phyloP scores from a whole-genome alignment of 1,284 basidiomycete genomes.

The Fomitopsis betulina region DNA sequence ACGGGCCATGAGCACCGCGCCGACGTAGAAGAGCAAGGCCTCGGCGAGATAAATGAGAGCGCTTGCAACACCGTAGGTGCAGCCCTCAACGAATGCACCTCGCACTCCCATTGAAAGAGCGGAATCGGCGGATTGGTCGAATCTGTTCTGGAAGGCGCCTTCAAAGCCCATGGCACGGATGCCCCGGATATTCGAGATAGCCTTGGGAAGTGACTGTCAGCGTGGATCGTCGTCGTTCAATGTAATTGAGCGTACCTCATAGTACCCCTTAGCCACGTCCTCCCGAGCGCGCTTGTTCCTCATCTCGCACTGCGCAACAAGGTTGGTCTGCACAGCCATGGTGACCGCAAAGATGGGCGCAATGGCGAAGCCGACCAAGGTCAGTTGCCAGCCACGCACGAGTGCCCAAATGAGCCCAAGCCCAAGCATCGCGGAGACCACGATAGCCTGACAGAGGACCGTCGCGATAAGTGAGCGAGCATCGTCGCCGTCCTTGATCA shows the following conservation, averaged over 20 bases:
- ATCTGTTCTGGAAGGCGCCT: constrained; percentile 65
- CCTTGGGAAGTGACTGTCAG: constrained; percentile 34
- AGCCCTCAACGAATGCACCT: constrained; percentile 81
- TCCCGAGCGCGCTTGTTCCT: constrained; percentile 84
- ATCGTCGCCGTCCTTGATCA: constrained; percentile 93
- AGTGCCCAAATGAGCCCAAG: constrained; percentile 89
- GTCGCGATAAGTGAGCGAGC: constrained; percentile 76
- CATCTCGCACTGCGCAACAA: constrained; percentile 71
- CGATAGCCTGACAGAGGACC: constrained; percentile 68
- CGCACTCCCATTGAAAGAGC: constrained; percentile 70
- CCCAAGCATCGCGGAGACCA: constrained; percentile 78
- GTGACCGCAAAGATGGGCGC: constrained; percentile 79
- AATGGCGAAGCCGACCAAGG: constrained; percentile 85
- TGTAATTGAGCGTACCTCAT: constrained; percentile 54
- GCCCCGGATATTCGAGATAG: constrained; percentile 81
- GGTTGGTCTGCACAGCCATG: constrained; percentile 68
- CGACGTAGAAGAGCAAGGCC: constrained; percentile 88
- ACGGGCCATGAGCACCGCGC: constrained; percentile 75
- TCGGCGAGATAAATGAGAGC: constrained; percentile 86
- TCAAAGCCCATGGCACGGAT: constrained; percentile 93
- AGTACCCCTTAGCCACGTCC: constrained; percentile 82
- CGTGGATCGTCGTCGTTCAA: background rate
- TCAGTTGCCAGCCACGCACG: constrained; percentile 87
- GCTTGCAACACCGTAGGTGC: constrained; percentile 77
- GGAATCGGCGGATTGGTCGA: constrained; percentile 53